Conservation (phyloP, 148 eudicot species). For the Dysphania ambrosioides region DNA sequence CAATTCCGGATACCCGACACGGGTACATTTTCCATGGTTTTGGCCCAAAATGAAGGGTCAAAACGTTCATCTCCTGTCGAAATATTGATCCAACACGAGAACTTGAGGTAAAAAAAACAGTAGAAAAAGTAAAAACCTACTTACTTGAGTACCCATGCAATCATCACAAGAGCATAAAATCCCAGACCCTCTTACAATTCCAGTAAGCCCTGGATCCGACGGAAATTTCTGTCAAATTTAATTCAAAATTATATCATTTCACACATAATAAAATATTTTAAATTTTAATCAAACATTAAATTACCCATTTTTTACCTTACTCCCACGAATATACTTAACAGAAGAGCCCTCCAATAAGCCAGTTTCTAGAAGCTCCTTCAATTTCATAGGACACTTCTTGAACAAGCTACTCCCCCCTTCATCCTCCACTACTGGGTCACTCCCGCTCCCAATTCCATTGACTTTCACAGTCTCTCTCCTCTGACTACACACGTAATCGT, state of each 20-base stretch:
- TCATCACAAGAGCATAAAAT: conserved; percentile 56
- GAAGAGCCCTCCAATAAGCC: conserved; percentile 63
- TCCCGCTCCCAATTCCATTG: conserved; percentile 14
- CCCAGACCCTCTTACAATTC: conserved; percentile 54
- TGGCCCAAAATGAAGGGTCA: neutral
- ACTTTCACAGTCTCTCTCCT: conserved; percentile 21
- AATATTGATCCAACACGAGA: neutral
- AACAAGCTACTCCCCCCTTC: neutral
- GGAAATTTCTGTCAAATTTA: conserved; percentile 23
- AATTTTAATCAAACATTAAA: neutral
- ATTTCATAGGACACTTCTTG: conserved; percentile 27
- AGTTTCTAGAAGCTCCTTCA: conserved; percentile 44
- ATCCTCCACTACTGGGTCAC: conserved; percentile 22
- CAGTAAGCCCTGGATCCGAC: conserved; percentile 41
- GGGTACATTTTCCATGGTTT: neutral
- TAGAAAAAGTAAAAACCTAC: conserved; percentile 12
- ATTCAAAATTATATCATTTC: neutral
- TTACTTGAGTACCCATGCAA: conserved; percentile 59
- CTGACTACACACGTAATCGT: conserved; percentile 27
- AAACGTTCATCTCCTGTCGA: neutral
- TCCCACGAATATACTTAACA: conserved; percentile 56
- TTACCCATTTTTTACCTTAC: conserved; percentile 35
- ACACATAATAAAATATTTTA: neutral
- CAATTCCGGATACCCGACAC: neutral
- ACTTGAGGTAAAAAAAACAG: neutral